Evolutionary conservation across 805 yeast species (phyloP), one percentile per base, ranked within the genome.

Genomic region (Candida adriatica): DNA sequence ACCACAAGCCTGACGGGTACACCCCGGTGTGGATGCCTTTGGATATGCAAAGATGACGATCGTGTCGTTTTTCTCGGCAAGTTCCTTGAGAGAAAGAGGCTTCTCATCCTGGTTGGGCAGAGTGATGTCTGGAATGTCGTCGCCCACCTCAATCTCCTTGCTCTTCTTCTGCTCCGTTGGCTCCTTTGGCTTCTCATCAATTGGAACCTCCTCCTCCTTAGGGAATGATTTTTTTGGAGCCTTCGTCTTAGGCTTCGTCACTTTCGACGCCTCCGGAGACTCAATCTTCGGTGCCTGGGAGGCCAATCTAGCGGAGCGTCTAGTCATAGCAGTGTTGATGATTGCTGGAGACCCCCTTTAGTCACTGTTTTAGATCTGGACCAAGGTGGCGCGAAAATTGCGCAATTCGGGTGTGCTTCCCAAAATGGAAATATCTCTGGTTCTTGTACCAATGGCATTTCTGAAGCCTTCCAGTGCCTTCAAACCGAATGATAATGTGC

Each of bases 1-100:
- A 0, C 96, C 96, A 53, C 82, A 72, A 3, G 88, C 96, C 60
- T 90, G 98, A 46, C 86, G 73, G 2, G 98, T 90, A 58, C 98
- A 92, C 4, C 98, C 98, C 1, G 96, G 95, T 1, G 97, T 90
- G 16, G 81, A 75, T 0, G 97, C 97, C 51, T 70, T 79, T 33
- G 97, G 97, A 53, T 88, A 90, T 13, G 95, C 82, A 57, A 79
- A 75, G 16, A 75, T 61, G 14, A 77, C 62, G 18, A 77, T 66
- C 10, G 74, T 58, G 13, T 62, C 56, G 22, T 70, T 62, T 7
- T 56, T 56, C 13, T 47, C 42, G 7, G 62, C 64, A 30, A 64
- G 45, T 4, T 63, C 56, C 14, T 57, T 62, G 40, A 81, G 49
- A 22, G 72, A 64, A 13, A 80, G 68, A 21, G 67, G 70, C 22